These are phyloP conservation scores for Colletotrichum siamense DNA, from an alignment of 2,329 filamentous ascomycete genomes.

Conservation along the genomic window DNA sequence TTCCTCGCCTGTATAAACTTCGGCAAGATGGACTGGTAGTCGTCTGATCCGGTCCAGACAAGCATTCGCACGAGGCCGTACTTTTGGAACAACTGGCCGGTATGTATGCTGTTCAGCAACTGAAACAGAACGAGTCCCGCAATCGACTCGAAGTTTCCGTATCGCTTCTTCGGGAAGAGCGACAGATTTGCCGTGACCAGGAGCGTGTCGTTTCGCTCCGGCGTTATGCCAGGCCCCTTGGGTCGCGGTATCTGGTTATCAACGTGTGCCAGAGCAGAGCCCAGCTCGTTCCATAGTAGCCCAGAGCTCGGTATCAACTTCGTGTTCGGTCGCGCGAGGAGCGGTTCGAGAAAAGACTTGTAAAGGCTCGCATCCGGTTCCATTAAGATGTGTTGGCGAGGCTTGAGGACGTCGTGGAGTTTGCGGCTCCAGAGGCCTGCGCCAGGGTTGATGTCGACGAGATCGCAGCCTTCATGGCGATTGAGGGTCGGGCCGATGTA, in stretches of 20 bases:
- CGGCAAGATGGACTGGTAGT: conserved; percentile 66
- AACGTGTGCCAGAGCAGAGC: conserved; percentile 57
- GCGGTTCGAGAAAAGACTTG: conserved; percentile 62
- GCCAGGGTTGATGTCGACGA: conserved; percentile 88
- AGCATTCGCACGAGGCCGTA: conserved; percentile 84
- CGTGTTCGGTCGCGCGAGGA: conserved; percentile 55
- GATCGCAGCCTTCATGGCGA: conserved; percentile 77
- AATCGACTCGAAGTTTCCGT: conserved; percentile 60
- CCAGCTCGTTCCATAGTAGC: conserved; percentile 65
- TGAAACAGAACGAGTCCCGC: conserved; percentile 65
- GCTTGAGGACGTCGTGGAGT: conserved; percentile 76
- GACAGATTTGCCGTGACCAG: conserved; percentile 75
- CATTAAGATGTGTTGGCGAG: conserved; percentile 82
- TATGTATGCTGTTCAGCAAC: conserved; percentile 63
- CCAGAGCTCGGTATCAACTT: conserved; percentile 61
- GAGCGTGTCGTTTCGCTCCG: conserved; percentile 71
- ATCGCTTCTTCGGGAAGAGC: conserved; percentile 55
- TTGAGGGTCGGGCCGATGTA: conserved; percentile 74
- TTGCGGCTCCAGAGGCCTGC: conserved; percentile 78
- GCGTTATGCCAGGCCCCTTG: conserved; percentile 41
- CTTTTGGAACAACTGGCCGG: conserved; percentile 68
- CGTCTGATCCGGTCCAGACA: conserved; percentile 70
- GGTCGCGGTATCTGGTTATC: conserved; percentile 57
- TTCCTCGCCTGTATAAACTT: conserved; percentile 59
- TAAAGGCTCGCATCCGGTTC: conserved; percentile 71